These are phyloP conservation scores for Cercophora samala DNA, from an alignment of 495 filamentous ascomycete genomes.

Conservation along the genomic window DNA sequence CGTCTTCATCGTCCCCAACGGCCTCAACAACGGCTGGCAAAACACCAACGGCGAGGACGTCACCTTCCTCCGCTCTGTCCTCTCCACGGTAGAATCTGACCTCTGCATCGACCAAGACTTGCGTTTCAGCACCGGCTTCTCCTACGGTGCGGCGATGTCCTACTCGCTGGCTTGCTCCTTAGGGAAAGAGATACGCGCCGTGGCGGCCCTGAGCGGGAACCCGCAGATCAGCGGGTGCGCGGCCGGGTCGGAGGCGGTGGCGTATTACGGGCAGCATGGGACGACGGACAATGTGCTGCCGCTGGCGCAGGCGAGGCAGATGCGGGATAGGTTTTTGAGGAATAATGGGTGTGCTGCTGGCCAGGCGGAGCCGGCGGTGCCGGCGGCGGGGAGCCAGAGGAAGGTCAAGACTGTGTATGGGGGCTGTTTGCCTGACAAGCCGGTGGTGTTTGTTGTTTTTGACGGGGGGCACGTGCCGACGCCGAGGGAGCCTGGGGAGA, in stretches of 20 bases:
- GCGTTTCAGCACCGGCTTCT: constrained; percentile 45
- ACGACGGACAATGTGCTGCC: constrained; percentile 39
- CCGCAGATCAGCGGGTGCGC: constrained; percentile 40
- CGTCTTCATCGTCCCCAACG: constrained; percentile 44
- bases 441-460: constrained; percentile 30
- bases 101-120: constrained; percentile 44
- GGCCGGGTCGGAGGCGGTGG: constrained; percentile 39
- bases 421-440: constrained; percentile 30
- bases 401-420: constrained; percentile 28
- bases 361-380: constrained; percentile 5
- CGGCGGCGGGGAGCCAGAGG: constrained; percentile 2
- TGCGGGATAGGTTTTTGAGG: constrained; percentile 40
- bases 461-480: constrained; percentile 29
- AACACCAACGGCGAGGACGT: constrained; percentile 45
- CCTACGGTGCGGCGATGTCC: constrained; percentile 48
- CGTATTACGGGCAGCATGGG: constrained; percentile 47
- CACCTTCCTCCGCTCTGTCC: constrained; percentile 36
- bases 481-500: constrained; percentile 21
- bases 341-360: constrained; percentile 40
- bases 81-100: constrained; percentile 34
- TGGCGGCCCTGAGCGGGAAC: constrained; percentile 40
- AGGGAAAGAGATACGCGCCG: constrained; percentile 39
- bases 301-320: constrained; percentile 33
- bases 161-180: constrained; percentile 44
- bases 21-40: constrained; percentile 44